Base-by-base conservation (phyloP, 768 basidiomycete genomes). In the Leucocoprinus leucothites region DNA sequence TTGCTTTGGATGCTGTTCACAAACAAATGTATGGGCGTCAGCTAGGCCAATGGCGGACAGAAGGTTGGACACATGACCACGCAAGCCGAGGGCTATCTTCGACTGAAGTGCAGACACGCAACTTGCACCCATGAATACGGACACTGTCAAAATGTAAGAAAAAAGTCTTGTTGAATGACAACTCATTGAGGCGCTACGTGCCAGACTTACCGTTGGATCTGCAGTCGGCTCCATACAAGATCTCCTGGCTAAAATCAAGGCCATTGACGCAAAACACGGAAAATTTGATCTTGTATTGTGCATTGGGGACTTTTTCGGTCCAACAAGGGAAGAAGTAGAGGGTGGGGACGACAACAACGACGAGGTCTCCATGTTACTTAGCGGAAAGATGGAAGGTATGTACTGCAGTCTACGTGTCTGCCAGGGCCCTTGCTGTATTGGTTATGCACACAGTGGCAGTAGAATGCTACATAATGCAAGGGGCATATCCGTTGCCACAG, bases 381-480 rank as follows among this genome's bases (percentile, higher is more conserved):
- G 80, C 8, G 94, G 89, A 0, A 70, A 75, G 21, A 64, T 94
- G 31, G 80, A 86, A 73, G 86, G 91, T 85, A 67, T 41, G 73
- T 53, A 38, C 9, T 49, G 18, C 21, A 16, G 11, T 46, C 35
- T 24, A 26, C 22, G 21, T n/a, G 31, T 43, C 58, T 63, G 50
- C 64, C 11, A 44, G 42, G 35, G 25, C 61, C 51, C 57, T 16
- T 36, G 34, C 28, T 56, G 49, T 41, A 59, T 51, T 60, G 36
- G 57, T 61, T 40, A 57, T 28, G 16, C n/a, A 51, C 53, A 21
- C 60, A 96, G 92, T 85, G 25, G 91, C 95, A 9, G 72, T 96
- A 16, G 89, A 91, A 64, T 94, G 92, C 62, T 98, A 96, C 72
- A 85, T 97, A 56, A 94, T 94, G 82, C 86, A 94, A 66, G 95